Percentiles rank a stretch among this genome's conserved stretches.
Conservation (phyloP, 2,329 filamentous ascomycete genomes). For the Diatrype stigma region DNA sequence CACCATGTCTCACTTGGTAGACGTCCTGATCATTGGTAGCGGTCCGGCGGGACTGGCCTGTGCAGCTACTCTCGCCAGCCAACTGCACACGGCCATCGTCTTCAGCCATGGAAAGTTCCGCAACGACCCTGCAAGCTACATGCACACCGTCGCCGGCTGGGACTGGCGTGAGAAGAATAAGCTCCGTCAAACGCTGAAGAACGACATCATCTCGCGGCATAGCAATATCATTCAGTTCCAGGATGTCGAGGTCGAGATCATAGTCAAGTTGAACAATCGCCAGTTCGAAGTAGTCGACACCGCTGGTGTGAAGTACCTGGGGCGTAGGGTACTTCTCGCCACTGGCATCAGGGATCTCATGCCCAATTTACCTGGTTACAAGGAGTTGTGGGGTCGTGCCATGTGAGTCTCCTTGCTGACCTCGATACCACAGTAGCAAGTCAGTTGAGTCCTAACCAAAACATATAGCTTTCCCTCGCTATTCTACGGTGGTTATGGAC, state of each 20-base stretch:
- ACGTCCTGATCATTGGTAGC: conserved; percentile 35
- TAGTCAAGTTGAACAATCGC: conserved; percentile 10
- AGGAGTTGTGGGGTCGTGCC: conserved; percentile 48
- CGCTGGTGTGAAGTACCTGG: conserved; percentile 38
- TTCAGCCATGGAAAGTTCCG: conserved; percentile 30
- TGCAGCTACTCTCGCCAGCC: conserved; percentile 31
- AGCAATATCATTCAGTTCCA: conserved; percentile 11
- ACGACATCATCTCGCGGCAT: conserved; percentile 17
- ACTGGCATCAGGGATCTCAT: conserved; percentile 49
- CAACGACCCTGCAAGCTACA: conserved; percentile 36
- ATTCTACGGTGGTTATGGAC: conserved; percentile 58
- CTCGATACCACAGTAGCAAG: background rate
- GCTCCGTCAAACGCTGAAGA: conserved; percentile 12
- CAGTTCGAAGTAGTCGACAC: conserved; percentile 33
- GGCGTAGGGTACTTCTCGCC: conserved; percentile 51
- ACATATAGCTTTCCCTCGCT: conserved; percentile 50
- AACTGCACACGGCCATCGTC: conserved; percentile 34
- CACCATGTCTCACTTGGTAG: conserved; percentile 8
- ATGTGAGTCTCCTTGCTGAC: conserved; percentile 35
- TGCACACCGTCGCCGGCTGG: conserved; percentile 37
- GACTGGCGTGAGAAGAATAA: conserved; percentile 14
- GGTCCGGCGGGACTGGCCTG: conserved; percentile 42
- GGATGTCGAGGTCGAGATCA: conserved; percentile 12
- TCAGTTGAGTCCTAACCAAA: background rate
- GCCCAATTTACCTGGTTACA: conserved; percentile 48